Percentiles rank a stretch among this genome's conserved stretches.
phyloP scores from a whole-genome alignment of 2,329 filamentous ascomycete genomes.

The Apiospora saccharicola region DNA sequence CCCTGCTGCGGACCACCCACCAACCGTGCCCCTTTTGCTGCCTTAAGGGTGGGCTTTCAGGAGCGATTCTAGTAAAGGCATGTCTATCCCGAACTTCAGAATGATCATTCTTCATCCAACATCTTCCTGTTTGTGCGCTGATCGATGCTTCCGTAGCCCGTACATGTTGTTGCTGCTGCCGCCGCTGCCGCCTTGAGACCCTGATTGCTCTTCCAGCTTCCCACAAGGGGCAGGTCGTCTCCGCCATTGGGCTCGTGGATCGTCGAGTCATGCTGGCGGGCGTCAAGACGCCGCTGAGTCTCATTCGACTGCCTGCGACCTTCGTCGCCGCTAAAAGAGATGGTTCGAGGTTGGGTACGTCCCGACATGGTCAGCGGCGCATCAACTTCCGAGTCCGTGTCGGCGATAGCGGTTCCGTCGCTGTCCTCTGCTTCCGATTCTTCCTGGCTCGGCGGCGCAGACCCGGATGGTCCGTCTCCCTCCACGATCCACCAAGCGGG shows the following conservation, averaged over 20 bases:
- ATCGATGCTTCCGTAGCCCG: slow-evolving; percentile 11
- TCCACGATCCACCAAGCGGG: slow-evolving; percentile 79
- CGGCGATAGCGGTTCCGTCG: slow-evolving; percentile 32
- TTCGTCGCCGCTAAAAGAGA: slow-evolving; percentile 21
- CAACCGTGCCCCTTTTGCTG: not conserved
- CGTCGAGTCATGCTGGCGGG: slow-evolving; percentile 25
- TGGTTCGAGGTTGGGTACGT: slow-evolving; percentile 5
- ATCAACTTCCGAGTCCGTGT: not conserved
- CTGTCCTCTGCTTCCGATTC: slow-evolving; percentile 39
- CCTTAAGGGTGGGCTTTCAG: not conserved
- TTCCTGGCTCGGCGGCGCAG: slow-evolving; percentile 35
- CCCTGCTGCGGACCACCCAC: not conserved
- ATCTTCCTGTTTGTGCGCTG: not conserved
- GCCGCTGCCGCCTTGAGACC: not conserved
- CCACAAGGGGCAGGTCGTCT: slow-evolving; percentile 29
- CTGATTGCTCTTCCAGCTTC: slow-evolving; percentile 27
- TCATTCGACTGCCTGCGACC: not conserved
- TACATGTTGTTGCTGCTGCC: not conserved
- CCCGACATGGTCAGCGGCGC: not conserved
- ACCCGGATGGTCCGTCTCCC: slow-evolving; percentile 68
- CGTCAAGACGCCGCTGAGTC: slow-evolving; percentile 12
- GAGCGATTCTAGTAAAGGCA: not conserved
- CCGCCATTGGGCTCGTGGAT: slow-evolving; percentile 26
- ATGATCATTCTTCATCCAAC: not conserved
- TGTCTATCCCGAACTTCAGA: not conserved